These are phyloP conservation scores for Lepiota brunneoincarnata DNA, from an alignment of 768 basidiomycete genomes.

Conservation along the genomic window DNA sequence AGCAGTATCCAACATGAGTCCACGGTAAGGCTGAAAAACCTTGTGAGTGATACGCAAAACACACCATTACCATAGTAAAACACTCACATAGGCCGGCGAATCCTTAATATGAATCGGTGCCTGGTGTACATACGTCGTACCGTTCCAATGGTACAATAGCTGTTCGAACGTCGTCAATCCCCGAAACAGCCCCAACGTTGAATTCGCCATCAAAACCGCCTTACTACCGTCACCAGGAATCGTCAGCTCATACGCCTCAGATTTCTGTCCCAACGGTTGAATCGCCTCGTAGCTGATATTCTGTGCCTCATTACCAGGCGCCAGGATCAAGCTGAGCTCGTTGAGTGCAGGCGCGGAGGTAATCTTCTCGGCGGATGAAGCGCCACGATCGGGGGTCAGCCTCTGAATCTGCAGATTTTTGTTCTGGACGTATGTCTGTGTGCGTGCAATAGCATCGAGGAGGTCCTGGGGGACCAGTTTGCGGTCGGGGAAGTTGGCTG, in stretches of 20 bases:
- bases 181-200: conserved; percentile 65
- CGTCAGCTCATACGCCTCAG: conserved; percentile 58
- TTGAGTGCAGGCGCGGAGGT: conserved; percentile 38
- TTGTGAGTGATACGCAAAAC: neutral
- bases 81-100: conserved; percentile 61
- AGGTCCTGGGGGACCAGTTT: conserved; percentile 52
- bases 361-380: conserved; percentile 41
- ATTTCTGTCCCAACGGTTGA: conserved; percentile 44
- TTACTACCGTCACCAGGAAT: conserved; percentile 55
- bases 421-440: conserved; percentile 36
- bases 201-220: conserved; percentile 57
- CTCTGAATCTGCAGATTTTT: conserved; percentile 60
- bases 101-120: conserved; percentile 62
- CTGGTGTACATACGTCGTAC: conserved; percentile 48
- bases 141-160: conserved; percentile 57
- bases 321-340: conserved; percentile 43
- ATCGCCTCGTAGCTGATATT: conserved; percentile 57
- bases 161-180: conserved; percentile 76
- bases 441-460: conserved; percentile 48
- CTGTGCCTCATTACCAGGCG: conserved; percentile 23
- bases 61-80: neutral
- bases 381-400: conserved; percentile 62
- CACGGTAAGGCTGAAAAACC: conserved; percentile 60
- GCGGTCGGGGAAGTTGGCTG: conserved; percentile 42
- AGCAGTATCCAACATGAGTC: conserved; percentile 78